These are phyloP conservation scores for Penicillium nordicum DNA, from an alignment of 2,329 filamentous ascomycete genomes.

Conservation along the genomic window DNA sequence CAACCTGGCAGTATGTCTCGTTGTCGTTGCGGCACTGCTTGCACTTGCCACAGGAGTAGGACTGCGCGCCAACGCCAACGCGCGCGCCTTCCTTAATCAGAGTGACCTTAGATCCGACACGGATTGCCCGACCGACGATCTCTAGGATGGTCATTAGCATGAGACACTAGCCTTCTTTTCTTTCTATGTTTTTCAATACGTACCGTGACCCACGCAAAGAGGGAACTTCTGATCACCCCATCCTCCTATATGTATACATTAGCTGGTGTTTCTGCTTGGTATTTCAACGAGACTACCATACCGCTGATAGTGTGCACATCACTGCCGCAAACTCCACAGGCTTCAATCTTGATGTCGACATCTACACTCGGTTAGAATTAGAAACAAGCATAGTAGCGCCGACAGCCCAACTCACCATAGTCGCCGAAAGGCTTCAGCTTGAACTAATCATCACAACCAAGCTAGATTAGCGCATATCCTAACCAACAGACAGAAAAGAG, in stretches of 20 bases:
- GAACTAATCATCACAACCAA: slow-evolving; percentile 53
- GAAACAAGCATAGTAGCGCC: background rate
- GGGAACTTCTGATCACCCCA: slow-evolving; percentile 53
- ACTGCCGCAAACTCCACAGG: slow-evolving; percentile 71
- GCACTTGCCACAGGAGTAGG: slow-evolving; percentile 62
- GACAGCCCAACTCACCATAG: slow-evolving; percentile 43
- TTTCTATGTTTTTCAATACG: background rate
- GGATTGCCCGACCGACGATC: slow-evolving; percentile 66
- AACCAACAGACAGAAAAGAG: background rate
- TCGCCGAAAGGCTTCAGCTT: slow-evolving; percentile 82
- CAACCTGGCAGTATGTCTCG: slow-evolving; percentile 64
- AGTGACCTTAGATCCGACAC: slow-evolving; percentile 64
- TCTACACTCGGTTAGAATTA: slow-evolving; percentile 45
- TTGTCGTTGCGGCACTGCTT: slow-evolving; percentile 63
- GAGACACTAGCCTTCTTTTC: background rate
- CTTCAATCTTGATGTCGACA: slow-evolving; percentile 81
- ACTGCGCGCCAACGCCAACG: slow-evolving; percentile 68
- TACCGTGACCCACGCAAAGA: slow-evolving; percentile 52
- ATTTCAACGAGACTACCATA: slow-evolving; percentile 4
- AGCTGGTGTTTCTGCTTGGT: background rate
- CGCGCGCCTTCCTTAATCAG: slow-evolving; percentile 60
- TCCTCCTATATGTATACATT: slow-evolving; percentile 42
- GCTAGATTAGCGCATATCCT: background rate
- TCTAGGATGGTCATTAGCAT: slow-evolving; percentile 42
- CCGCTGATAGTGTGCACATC: slow-evolving; percentile 66